These are phyloP conservation scores for Saitozyma podzolica DNA, from an alignment of 768 basidiomycete genomes.

Conservation along the genomic window DNA sequence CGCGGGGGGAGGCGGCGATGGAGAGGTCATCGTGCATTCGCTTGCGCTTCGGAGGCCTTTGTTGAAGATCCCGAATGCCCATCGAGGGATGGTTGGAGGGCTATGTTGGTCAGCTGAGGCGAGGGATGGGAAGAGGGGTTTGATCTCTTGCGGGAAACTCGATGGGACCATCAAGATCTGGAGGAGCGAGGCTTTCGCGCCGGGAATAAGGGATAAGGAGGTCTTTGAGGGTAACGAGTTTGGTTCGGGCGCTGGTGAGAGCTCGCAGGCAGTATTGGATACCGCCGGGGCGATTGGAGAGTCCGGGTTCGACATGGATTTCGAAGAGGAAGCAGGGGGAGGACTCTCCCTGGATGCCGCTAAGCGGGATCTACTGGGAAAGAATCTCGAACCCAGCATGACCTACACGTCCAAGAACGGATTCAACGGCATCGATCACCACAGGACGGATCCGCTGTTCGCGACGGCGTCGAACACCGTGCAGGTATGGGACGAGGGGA, in stretches of 20 bases:
- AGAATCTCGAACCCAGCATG: conserved; percentile 61
- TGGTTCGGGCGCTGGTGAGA: conserved; percentile 19
- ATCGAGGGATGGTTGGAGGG: conserved; percentile 53
- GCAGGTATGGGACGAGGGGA: conserved; percentile 97
- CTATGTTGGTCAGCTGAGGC: conserved; percentile 51
- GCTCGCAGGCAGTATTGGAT: conserved; percentile 34
- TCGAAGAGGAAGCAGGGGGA: conserved; percentile 49
- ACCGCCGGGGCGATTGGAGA: conserved; percentile 45
- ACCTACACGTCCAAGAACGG: conserved; percentile 82
- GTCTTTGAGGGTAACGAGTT: conserved; percentile 48
- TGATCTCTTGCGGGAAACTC: conserved; percentile 50
- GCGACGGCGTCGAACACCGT: conserved; percentile 91
- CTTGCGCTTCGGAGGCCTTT: conserved; percentile 48
- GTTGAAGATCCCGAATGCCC: conserved; percentile 52
- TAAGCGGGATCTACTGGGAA: conserved; percentile 38
- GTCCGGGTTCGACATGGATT: conserved; percentile 22
- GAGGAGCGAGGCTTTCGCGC: conserved; percentile 48
- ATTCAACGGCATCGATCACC: conserved; percentile 95
- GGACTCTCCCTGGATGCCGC: conserved; percentile 44
- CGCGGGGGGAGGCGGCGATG: conserved; percentile 93
- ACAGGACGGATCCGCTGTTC: conserved; percentile 81
- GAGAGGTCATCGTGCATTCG: conserved; percentile 82
- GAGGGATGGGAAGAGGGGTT: conserved; percentile 45
- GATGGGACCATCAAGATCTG: conserved; percentile 53
- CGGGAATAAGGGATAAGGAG: conserved; percentile 45